Conservation (phyloP, 352 stramenopile species). For the Phytophthora tubulina region DNA sequence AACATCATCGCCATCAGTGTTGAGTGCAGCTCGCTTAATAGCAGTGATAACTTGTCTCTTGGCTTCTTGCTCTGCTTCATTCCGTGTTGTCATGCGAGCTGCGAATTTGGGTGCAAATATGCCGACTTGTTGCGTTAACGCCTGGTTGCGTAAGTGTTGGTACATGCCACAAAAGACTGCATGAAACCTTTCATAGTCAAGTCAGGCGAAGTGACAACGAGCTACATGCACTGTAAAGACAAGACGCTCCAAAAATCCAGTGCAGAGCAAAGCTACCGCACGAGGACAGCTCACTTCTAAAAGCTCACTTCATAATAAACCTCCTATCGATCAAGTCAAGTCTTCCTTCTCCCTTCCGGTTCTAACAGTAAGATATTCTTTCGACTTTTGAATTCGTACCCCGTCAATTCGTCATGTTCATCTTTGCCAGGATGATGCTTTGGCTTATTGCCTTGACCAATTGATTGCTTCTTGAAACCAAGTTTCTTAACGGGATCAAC, state of each 20-base stretch:
- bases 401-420: slow-evolving; percentile 34
- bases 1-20: too few relatives aligned
- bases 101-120: slow-evolving; percentile 70
- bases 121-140: slow-evolving; percentile 73
- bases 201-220: too few relatives aligned
- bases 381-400: slow-evolving; percentile 74
- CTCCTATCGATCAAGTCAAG: too few relatives aligned
- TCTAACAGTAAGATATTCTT: slow-evolving; percentile 66
- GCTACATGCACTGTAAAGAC: too few relatives aligned
- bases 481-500: too few relatives aligned
- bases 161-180: too few relatives aligned
- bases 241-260: too few relatives aligned
- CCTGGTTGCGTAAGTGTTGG: slow-evolving; percentile 74
- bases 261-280: too few relatives aligned
- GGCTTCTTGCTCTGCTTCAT: slow-evolving; percentile 14
- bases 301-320: too few relatives aligned
- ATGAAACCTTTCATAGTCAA: too few relatives aligned
- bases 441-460: neutral
- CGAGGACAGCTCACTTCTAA: too few relatives aligned
- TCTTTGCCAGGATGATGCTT: neutral
- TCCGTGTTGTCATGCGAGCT: slow-evolving; percentile 49
- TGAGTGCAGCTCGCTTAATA: slow-evolving; percentile 15
- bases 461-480: neutral
- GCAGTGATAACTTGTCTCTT: slow-evolving; percentile 9
- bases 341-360: too few relatives aligned